phyloP scores from a whole-genome alignment of 768 basidiomycete species.

The Russula lepida region DNA sequence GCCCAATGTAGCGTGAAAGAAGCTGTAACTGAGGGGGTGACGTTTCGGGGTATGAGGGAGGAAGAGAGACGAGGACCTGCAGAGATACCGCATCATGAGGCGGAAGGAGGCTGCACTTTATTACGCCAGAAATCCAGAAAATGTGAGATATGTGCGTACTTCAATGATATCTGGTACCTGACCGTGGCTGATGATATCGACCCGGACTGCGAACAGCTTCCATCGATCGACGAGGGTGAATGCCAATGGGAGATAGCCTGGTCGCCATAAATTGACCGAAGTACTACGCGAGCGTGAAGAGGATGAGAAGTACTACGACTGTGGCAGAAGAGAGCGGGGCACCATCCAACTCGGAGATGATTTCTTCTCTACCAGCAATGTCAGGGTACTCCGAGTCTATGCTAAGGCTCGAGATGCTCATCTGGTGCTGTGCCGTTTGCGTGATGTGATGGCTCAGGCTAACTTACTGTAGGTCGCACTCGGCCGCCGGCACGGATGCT shows the following conservation, averaged over 20 bases:
- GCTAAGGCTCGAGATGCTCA: neutral
- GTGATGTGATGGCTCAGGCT: neutral
- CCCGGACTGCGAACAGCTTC: conserved; percentile 2
- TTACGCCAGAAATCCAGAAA: neutral
- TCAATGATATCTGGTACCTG: conserved; percentile 57
- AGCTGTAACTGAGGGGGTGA: conserved; percentile 78
- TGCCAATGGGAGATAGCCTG: conserved; percentile 54
- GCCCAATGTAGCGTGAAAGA: conserved; percentile 73
- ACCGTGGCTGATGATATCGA: conserved; percentile 31
- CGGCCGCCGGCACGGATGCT: neutral
- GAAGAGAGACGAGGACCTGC: conserved; percentile 37
- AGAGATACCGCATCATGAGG: conserved; percentile 32
- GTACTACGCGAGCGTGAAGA: conserved; percentile 34
- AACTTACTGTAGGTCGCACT: neutral
- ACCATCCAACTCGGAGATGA: conserved; percentile 20
- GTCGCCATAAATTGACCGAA: conserved; percentile 80
- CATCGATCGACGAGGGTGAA: conserved; percentile 25
- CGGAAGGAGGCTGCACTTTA: conserved; percentile 38
- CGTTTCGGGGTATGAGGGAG: conserved; percentile 50
- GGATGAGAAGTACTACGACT: conserved; percentile 1
- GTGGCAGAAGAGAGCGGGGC: neutral
- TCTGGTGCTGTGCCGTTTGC: neutral
- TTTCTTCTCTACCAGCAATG: conserved; percentile 7
- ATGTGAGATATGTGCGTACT: conserved; percentile 36
- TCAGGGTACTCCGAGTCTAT: neutral